Evolutionary conservation across 75 land plant species (phyloP).

Genomic region (Pinus albicaulis): DNA sequence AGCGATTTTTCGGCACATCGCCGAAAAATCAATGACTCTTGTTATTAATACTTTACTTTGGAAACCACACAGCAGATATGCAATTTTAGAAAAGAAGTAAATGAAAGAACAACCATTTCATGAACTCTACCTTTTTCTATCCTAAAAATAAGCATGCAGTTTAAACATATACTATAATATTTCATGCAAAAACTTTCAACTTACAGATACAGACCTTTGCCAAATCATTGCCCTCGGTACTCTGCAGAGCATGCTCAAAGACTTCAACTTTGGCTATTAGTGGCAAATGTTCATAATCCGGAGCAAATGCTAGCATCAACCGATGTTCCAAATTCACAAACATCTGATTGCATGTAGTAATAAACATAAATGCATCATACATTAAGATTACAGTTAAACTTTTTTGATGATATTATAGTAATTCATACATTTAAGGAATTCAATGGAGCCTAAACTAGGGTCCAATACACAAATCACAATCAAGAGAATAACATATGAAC

Average conservation of each 20-base stretch:
- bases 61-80: not conserved
- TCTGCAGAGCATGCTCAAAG: constrained; percentile 91
- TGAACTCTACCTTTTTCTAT: not conserved
- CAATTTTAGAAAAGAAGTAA: not conserved
- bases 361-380: not conserved
- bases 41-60: not conserved
- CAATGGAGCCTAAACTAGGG: no score
- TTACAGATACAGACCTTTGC: constrained; percentile 58
- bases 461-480: not conserved
- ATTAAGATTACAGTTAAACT: not conserved
- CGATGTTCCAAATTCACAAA: constrained; percentile 88
- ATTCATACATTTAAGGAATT: not conserved
- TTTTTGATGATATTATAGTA: not conserved
- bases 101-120: not conserved
- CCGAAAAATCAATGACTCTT: not conserved
- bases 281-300: constrained; percentile 94
- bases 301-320: constrained; percentile 90
- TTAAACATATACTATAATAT: not conserved
- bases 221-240: constrained; percentile 91
- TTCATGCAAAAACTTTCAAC: not conserved
- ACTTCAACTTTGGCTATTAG: constrained; percentile 97
- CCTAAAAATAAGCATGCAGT: not conserved
- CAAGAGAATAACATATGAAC: not conserved
- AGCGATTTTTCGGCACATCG: no score
- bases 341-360: constrained; percentile 32